phyloP scores from a whole-genome alignment of 139 green algal genomes.

The Coelastrella sp. region DNA sequence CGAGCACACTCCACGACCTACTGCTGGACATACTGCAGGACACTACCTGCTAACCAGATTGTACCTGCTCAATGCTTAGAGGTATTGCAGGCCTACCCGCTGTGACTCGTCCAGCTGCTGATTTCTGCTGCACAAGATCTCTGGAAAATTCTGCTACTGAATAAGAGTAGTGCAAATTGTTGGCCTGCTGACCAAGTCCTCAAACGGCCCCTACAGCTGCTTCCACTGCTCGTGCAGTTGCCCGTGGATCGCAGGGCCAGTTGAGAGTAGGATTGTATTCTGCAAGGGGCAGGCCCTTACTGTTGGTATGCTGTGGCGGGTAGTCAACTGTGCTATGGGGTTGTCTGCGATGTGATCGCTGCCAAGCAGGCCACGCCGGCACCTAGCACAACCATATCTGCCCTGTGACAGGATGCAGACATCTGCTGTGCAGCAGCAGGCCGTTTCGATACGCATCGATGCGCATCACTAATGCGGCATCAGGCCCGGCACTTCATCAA shows the following conservation, averaged over 20 bases:
- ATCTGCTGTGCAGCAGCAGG: too few relatives aligned
- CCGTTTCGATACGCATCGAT: too few relatives aligned
- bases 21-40: too few relatives aligned
- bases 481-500: too few relatives aligned
- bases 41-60: too few relatives aligned
- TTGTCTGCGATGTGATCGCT: constrained; percentile 15
- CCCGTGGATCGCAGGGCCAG: neutral
- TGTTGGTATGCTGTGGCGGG: neutral
- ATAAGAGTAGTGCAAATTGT: too few relatives aligned
- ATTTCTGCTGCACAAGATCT: too few relatives aligned
- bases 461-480: too few relatives aligned
- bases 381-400: constrained; percentile 22
- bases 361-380: constrained; percentile 2
- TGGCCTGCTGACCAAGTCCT: neutral
- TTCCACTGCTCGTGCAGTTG: neutral
- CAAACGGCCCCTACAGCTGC: neutral
- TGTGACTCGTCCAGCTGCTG: neutral
- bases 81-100: neutral
- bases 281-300: neutral
- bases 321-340: neutral
- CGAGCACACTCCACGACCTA: too few relatives aligned
- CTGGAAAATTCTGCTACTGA: too few relatives aligned
- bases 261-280: neutral
- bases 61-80: constrained; percentile 10
- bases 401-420: neutral